Evolutionary conservation across 306 rosid species (phyloP), one percentile per base, ranked within the genome.

Genomic region (Quercus ilex): DNA sequence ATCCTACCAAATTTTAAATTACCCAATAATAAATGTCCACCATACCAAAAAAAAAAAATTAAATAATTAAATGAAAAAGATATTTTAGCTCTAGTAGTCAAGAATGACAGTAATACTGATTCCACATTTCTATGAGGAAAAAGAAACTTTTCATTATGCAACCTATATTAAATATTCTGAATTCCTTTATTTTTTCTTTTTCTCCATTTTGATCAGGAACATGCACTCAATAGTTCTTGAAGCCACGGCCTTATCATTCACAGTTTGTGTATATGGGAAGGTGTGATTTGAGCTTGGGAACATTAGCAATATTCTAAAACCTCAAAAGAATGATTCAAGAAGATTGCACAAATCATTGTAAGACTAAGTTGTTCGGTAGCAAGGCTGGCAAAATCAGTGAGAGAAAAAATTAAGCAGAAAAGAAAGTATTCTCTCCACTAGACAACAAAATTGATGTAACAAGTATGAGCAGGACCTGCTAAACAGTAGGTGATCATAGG

Each of bases 401-500:
- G 72, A 31, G 23, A 33, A 2, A 2, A 74, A 60, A 43, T 26
- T 69, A 69, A 31, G 33, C 78, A 80, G 51, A 53, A 8, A 69
- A 53, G 43, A 60, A 77, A 15, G 26, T 20, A 58, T n/a, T 23
- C 41, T 55, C 56, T 35, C 46, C 35, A 38, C 72, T 10, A 19
- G 26, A 67, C 25, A 33, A 49, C 52, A 67, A 12, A 67, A 67
- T 67, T 67, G 72, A 67, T 17, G 70, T n/a, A 56, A 68, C 0
- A 57, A 64, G 86, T 51, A 81, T 11, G 81, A 87, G 83, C 23
- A 80, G 60, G 76, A 95, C 99, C 99, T 95, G 98, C 97, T 95
- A 82, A 95, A 95, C 80, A 95, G 99, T 51, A 95, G 92, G 80
- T 91, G 94, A 86, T 93, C 99, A 71, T 92, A 92, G 31, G 98